Evolutionary conservation across 129 eudicot species (phyloP).

Genomic region (Lactuca saligna): DNA sequence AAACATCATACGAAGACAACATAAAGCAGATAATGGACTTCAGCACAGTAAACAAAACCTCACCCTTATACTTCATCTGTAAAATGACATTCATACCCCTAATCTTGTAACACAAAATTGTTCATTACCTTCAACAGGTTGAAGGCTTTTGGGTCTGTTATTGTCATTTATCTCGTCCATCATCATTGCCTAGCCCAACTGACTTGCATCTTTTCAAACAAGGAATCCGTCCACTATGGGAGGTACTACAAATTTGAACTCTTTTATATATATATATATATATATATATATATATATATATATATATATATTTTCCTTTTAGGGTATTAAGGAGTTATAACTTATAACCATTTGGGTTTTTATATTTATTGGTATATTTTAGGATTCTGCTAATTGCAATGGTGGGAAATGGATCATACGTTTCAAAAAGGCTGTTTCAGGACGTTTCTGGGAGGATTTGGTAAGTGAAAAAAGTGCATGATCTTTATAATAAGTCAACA

Average conservation of each 20-base stretch:
- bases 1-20: conserved; percentile 92
- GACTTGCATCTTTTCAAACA: conserved; percentile 99
- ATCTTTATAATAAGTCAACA: neutral
- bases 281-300: neutral
- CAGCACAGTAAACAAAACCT: conserved; percentile 51
- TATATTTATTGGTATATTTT: conserved; percentile 5
- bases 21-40: conserved; percentile 85
- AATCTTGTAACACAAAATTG: conserved; percentile 1
- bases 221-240: conserved; percentile 98
- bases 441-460: conserved; percentile 99
- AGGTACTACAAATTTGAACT: conserved; percentile 54
- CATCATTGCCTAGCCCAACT: conserved; percentile 92
- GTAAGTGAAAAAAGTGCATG: conserved; percentile 36
- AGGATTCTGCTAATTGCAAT: conserved; percentile 96
- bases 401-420: conserved; percentile 99
- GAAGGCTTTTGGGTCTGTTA: conserved; percentile 91
- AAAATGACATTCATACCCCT: neutral
- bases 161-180: conserved; percentile 95
- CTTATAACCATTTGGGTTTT: conserved; percentile 2
- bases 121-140: conserved; percentile 41
- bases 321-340: neutral
- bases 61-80: neutral
- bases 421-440: conserved; percentile 86
- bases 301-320: neutral
- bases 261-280: neutral